These are phyloP conservation scores for Acorus calamus DNA, from an alignment of 106 monocot genomes.

Conservation along the genomic window DNA sequence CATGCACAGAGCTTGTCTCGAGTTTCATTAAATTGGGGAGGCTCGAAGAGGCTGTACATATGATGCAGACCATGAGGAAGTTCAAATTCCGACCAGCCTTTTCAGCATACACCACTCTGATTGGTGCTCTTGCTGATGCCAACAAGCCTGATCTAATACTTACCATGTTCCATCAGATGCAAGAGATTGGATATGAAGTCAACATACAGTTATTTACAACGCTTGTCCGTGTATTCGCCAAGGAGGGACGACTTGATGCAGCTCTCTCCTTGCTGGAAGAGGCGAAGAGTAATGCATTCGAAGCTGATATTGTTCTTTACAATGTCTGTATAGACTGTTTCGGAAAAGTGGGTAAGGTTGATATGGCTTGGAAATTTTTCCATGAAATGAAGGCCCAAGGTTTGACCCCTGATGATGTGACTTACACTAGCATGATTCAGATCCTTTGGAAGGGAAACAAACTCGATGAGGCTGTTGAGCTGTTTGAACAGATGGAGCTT, in stretches of 20 bases:
- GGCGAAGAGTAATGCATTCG: constrained; percentile 73
- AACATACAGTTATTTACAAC: constrained; percentile 84
- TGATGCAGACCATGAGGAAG: constrained; percentile 52
- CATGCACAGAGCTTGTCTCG: constrained; percentile 50
- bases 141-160: constrained; percentile 63
- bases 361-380: constrained; percentile 99
- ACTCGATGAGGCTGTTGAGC: constrained; percentile 62
- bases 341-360: constrained; percentile 91
- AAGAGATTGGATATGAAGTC: constrained; percentile 88
- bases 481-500: constrained; percentile 80
- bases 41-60: constrained; percentile 42
- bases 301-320: constrained; percentile 77
- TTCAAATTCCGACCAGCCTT: constrained; percentile 85
- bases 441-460: constrained; percentile 78
- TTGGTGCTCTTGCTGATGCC: constrained; percentile 73
- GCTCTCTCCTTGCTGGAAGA: constrained; percentile 77
- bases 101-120: constrained; percentile 79
- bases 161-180: constrained; percentile 85
- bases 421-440: constrained; percentile 87
- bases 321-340: constrained; percentile 97
- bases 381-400: constrained; percentile 89
- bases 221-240: constrained; percentile 68
- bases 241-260: constrained; percentile 55
- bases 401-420: constrained; percentile 78
- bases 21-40: constrained; percentile 37